Conservation (phyloP, 192 early-diverging fungal genomes). For the Linnemannia elongata region DNA sequence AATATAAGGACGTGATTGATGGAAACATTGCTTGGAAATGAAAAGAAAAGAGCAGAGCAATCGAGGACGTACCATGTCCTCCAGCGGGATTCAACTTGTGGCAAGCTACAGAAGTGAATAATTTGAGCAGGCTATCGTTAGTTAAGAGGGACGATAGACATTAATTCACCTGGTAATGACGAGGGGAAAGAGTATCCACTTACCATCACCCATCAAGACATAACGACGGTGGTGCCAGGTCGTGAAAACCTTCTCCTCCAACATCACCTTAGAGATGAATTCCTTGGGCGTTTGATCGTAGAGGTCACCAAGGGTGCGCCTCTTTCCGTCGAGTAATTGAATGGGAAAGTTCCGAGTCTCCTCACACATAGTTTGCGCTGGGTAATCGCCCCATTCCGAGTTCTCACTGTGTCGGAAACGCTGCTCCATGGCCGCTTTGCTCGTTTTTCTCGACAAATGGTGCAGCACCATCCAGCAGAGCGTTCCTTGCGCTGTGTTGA, state of each 20-base stretch:
- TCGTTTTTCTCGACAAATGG: not conserved
- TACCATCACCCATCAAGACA: constrained; percentile 24
- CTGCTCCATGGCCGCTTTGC: not conserved
- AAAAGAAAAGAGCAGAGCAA: no score
- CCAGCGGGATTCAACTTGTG: constrained; percentile 13
- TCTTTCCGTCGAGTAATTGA: not conserved
- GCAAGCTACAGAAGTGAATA: not conserved
- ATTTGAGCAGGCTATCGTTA: not conserved
- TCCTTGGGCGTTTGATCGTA: constrained; percentile 1
- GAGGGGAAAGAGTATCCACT: not conserved
- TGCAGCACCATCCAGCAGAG: constrained; percentile 28
- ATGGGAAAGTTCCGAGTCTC: constrained; percentile 4
- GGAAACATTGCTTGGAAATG: not conserved
- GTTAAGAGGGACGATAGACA: not conserved
- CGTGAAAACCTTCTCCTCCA: constrained; percentile 22
- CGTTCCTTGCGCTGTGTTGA: not conserved
- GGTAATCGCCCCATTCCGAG: constrained; percentile 20
- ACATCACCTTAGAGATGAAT: not conserved
- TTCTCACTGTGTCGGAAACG: not conserved
- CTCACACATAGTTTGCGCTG: not conserved
- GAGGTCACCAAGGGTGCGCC: constrained; percentile 4
- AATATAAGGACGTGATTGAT: not conserved
- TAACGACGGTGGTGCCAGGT: constrained; percentile 1
- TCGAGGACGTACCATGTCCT: not conserved
- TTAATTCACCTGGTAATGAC: not conserved